phyloP scores from a whole-genome alignment of 2,329 filamentous ascomycete genomes.

The Penicillium sp. region DNA sequence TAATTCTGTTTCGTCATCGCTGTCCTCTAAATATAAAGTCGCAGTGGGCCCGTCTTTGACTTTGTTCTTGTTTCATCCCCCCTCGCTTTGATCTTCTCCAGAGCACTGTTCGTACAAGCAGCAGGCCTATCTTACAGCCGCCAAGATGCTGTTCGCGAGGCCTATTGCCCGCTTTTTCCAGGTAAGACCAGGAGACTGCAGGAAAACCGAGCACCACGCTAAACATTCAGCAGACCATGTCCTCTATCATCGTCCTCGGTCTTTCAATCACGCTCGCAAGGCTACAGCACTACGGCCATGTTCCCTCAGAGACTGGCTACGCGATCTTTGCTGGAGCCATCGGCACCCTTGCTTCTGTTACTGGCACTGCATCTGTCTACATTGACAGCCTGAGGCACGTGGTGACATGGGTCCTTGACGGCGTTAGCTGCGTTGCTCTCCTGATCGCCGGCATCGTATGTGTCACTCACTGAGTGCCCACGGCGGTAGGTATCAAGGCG shows the following conservation, averaged over 20 bases:
- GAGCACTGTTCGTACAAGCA: too few species aligned
- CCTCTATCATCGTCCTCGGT: constrained; percentile 23
- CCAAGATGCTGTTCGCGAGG: constrained; percentile 1
- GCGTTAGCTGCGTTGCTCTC: constrained; percentile 19
- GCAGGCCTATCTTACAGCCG: too few species aligned
- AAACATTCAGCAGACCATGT: constrained; percentile 14
- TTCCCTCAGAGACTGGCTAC: constrained; percentile 23
- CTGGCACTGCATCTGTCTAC: constrained; percentile 17
- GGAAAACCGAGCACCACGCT: neutral
- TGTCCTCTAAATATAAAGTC: too few species aligned
- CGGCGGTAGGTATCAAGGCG: neutral
- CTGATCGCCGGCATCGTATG: constrained; percentile 25
- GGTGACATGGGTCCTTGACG: constrained; percentile 21
- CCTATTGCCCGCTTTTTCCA: constrained; percentile 1
- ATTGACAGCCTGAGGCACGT: constrained; percentile 13
- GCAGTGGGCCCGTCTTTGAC: too few species aligned
- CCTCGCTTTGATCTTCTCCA: too few species aligned
- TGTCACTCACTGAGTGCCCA: neutral
- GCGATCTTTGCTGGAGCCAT: constrained; percentile 23
- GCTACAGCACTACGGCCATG: constrained; percentile 14
- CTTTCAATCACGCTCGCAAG: constrained; percentile 23
- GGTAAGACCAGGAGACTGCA: neutral
- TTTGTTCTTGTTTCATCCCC: too few species aligned
- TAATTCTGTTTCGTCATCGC: too few species aligned
- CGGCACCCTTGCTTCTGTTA: constrained; percentile 18